Conservation (phyloP, 495 filamentous ascomycete genomes). For the Filosporella fistucella region DNA sequence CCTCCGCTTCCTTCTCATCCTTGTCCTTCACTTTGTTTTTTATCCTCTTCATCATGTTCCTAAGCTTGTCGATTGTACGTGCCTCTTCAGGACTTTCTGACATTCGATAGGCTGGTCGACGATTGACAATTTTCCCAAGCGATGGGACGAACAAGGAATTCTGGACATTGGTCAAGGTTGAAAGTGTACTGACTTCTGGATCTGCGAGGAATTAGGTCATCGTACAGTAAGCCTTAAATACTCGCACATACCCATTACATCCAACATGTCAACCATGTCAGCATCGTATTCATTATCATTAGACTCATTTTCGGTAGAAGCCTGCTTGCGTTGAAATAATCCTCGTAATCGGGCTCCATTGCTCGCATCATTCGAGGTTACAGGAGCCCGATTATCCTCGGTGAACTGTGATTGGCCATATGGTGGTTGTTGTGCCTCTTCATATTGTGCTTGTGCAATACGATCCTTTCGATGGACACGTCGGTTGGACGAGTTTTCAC, state of each 20-base stretch:
- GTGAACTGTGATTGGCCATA: no score
- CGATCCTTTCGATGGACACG: not conserved
- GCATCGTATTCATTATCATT: conserved; percentile 42
- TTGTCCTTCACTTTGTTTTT: conserved; percentile 20
- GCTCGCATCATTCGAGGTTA: not conserved
- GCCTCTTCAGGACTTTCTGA: conserved; percentile 37
- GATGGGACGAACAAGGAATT: conserved; percentile 73
- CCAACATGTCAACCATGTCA: conserved; percentile 61
- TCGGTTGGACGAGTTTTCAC: conserved; percentile 3
- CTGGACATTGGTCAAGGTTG: conserved; percentile 71
- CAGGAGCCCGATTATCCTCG: not conserved
- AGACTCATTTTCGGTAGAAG: not conserved
- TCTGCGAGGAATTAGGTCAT: conserved; percentile 38
- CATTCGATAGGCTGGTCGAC: conserved; percentile 68
- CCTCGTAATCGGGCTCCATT: conserved; percentile 1
- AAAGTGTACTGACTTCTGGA: conserved; percentile 67
- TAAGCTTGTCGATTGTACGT: conserved; percentile 15
- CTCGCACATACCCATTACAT: conserved; percentile 58
- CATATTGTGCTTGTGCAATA: not conserved
- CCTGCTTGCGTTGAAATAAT: conserved; percentile 3
- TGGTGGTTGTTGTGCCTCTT: not conserved
- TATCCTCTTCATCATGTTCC: conserved; percentile 6
- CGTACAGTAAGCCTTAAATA: not conserved
- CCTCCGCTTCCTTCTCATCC: conserved; percentile 5
- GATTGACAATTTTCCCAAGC: conserved; percentile 58